Conservation (phyloP, 2,329 filamentous ascomycete genomes). For the Periconia sp. region DNA sequence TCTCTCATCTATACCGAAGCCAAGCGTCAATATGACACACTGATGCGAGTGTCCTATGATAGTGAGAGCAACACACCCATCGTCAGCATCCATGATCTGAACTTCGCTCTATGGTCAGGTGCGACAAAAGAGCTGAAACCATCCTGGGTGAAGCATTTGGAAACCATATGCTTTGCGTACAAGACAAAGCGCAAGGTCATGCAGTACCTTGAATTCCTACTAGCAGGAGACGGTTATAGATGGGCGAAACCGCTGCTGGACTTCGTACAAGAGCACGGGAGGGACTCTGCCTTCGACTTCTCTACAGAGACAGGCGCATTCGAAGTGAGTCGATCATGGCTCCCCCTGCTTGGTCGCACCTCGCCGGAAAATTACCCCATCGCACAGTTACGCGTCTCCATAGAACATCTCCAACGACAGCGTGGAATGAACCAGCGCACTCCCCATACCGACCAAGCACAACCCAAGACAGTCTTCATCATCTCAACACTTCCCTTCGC, state of each 20-base stretch:
- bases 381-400: not conserved
- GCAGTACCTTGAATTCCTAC: constrained; percentile 6
- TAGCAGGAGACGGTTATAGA: not conserved
- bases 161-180: constrained; percentile 14
- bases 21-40: constrained; percentile 12
- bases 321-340: not conserved
- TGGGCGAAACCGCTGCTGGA: constrained; percentile 3
- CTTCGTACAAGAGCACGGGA: constrained; percentile 1
- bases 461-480: constrained; percentile 4
- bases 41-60: not conserved
- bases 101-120: constrained; percentile 4
- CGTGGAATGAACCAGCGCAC: not conserved
- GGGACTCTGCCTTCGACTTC: not conserved
- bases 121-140: not conserved
- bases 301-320: not conserved
- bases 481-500: constrained; percentile 12
- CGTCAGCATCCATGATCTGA: not conserved
- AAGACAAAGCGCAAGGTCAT: constrained; percentile 8
- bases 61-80: not conserved
- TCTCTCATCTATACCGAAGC: constrained; percentile 10
- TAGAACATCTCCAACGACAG: not conserved
- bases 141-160: not conserved
- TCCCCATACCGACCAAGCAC: not conserved
- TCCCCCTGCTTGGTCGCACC: not conserved
- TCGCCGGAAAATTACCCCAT: not conserved